Base-by-base conservation (phyloP, 352 stramenopile genomes). In the Phytophthora pini region DNA sequence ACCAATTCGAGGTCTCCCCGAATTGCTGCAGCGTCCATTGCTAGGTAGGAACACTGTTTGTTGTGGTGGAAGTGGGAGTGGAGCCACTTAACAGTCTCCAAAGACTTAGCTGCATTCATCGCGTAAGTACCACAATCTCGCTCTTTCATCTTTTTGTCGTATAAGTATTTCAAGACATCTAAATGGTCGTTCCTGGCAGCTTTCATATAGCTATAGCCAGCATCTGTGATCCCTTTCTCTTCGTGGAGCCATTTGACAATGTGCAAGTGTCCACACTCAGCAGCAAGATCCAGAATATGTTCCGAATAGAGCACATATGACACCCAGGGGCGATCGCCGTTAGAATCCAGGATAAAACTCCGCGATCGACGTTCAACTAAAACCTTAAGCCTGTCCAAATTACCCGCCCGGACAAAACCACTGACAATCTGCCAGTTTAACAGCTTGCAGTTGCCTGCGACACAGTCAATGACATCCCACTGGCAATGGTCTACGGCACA, bases 231-330 rank as follows among this genome's bases (percentile, higher is more conserved):
- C 4, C 38, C 20, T 45, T 57, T 57, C 12, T 24, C 26, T 22
- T 50, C 36, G 10, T 50, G 13, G 13, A 56, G 24, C 56, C 56
- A 56, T 8, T 55, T 31, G 44, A 53, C 11, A 40, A 59, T 41
- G n/a, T 40, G 15, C 43, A 55, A 24, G 3, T 53, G 24, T 12
- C 34, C 45, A 34, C 10, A 17, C 13, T 10, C 5, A 38, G 29
- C 29, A 34, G 40, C 40, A 4, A 12, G n/a, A 29, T 49, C 1
- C 12, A 58, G 11, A 49, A 49, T 29, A 20, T 20, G 17, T 1
- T 20, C 17, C 0, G 17, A 20, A 20, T 20, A 20, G 17, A 20
- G 17, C 17, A 20, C 17, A 20, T 20, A 20, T 20, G 17, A 20
- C 17, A 20, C 17, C 17, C 17, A 20, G 17, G 17, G 17, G 17